Evolutionary conservation across 306 rosid species (phyloP), one percentile per base, ranked within the genome.

Genomic region (Sechiopsis laciniata): DNA sequence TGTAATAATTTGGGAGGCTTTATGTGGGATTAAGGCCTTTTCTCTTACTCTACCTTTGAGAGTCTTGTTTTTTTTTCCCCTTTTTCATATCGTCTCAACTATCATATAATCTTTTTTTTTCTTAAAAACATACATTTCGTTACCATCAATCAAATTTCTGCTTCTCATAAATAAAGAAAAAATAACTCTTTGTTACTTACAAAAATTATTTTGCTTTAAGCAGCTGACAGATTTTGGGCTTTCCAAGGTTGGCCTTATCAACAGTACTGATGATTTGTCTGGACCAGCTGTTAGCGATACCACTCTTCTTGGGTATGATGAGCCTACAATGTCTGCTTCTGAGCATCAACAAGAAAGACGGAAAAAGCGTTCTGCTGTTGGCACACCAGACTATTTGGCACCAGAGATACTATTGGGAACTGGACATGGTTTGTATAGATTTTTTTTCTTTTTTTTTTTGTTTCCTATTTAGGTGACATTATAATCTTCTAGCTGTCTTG

Each of bases 341-440:
- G 97, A 89, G 87, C 82, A 89, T 79, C 97, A 95, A 87, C 84
- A 78, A 78, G 95, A 87, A 74, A 89, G 89, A 75, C 84, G 92
- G 85, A 86, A 89, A 80, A 87, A 95, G 74, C 97, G 97, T 35
- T 91, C 97, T 21, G 99, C 99, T 84, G 99, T 95, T 53, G 99
- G 99, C 59, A 95, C 99, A 4, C 99, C 99, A 51, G 99, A 95
- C 84, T 95, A 95, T 87, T 86, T 95, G 85, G 99, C 99, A 50
- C 99, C 99, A 4, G 99, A 95, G 84, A 95, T 95, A 82, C 95
- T 95, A 73, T 82, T 95, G 85, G 99, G 99, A 85, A 95, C 99
- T 66, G 96, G 99, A 84, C 99, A 95, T 82, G 99, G 99, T 95
- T 85, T 42, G 96, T 89, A 89, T 90, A 74, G 78, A 75, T 75